phyloP scores from a whole-genome alignment of 2,329 filamentous ascomycete genomes.

The Pseudogymnoascus sp. region DNA sequence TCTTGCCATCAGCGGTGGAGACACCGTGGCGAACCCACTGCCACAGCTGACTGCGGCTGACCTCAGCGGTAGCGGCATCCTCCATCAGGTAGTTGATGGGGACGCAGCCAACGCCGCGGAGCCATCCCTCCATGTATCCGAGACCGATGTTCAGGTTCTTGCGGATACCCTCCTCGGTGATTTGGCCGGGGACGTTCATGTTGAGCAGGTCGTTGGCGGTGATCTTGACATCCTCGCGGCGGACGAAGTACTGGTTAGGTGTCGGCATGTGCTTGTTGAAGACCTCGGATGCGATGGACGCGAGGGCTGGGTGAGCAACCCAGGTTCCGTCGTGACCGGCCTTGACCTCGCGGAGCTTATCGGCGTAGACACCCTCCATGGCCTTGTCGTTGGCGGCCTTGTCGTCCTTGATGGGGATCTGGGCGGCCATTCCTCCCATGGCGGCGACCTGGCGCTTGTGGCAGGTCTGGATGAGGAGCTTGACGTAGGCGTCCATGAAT shows the following conservation, averaged over 20 bases:
- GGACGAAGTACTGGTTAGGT: conserved; percentile 88
- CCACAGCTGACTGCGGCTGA: conserved; percentile 90
- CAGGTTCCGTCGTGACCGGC: conserved; percentile 94
- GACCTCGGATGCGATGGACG: conserved; percentile 76
- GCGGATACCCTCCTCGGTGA: conserved; percentile 90
- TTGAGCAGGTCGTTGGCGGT: conserved; percentile 86
- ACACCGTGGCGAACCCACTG: conserved; percentile 78
- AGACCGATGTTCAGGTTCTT: conserved; percentile 98
- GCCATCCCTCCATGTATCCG: conserved; percentile 98
- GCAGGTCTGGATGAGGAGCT: conserved; percentile 96
- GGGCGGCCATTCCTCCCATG: conserved; percentile 97
- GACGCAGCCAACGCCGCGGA: conserved; percentile 88
- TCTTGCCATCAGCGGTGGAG: conserved; percentile 78
- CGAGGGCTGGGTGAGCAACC: conserved; percentile 93
- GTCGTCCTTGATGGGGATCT: conserved; percentile 98
- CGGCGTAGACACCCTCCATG: conserved; percentile 85
- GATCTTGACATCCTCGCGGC: conserved; percentile 81
- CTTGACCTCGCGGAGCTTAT: conserved; percentile 92
- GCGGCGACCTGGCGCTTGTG: conserved; percentile 95
- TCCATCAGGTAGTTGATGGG: conserved; percentile 99
- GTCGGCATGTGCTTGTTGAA: conserved; percentile 99
- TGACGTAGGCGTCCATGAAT: conserved; percentile 97
- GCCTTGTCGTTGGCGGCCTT: conserved; percentile 82
- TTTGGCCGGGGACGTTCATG: conserved; percentile 89
- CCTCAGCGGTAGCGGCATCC: conserved; percentile 93